Conservation (phyloP, 331 rosid genomes). For the Pyracantha coccinea region DNA sequence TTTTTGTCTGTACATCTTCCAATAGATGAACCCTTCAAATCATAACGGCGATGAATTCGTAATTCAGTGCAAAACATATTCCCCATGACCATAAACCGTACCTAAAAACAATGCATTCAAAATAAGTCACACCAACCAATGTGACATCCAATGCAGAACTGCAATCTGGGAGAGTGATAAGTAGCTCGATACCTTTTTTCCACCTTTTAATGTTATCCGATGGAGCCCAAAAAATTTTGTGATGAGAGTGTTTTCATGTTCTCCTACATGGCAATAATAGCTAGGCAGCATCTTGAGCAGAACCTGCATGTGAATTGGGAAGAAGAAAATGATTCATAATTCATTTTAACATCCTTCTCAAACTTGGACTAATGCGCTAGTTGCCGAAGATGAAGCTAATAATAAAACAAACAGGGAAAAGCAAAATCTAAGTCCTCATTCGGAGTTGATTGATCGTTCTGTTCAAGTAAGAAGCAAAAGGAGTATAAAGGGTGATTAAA, state of each 20-base stretch:
- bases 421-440: background rate
- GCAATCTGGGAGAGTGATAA: background rate
- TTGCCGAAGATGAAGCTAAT: background rate
- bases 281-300: conserved; percentile 77
- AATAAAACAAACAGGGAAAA: background rate
- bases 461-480: background rate
- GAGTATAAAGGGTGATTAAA: background rate
- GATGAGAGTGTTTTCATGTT: conserved; percentile 76
- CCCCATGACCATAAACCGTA: conserved; percentile 90
- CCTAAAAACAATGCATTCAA: conserved; percentile 36
- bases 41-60: conserved; percentile 71
- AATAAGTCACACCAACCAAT: background rate
- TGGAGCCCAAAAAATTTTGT: conserved; percentile 84
- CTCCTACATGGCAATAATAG: conserved; percentile 56
- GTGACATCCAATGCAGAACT: conserved; percentile 1
- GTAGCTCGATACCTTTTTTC: conserved; percentile 53
- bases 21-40: conserved; percentile 78
- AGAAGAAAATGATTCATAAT: background rate
- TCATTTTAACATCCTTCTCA: background rate
- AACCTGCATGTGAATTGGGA: conserved; percentile 30
- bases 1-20: conserved; percentile 59
- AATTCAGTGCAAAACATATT: conserved; percentile 83
- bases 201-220: conserved; percentile 49
- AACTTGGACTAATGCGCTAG: background rate
- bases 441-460: background rate